phyloP scores from a whole-genome alignment of 192 early-diverging fungal species.

The Backusella tuberculispora region DNA sequence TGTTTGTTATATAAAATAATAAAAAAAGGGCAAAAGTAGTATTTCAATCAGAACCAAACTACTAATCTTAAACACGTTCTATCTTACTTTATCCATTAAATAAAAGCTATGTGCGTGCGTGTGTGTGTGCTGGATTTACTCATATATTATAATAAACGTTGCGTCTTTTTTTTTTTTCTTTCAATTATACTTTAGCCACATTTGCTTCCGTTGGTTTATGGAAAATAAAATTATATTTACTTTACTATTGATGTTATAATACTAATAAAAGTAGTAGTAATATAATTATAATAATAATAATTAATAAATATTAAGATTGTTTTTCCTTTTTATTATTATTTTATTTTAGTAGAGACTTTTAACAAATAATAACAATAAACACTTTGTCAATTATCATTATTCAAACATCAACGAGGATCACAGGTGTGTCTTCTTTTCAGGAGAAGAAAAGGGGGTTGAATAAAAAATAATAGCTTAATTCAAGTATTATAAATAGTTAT shows the following conservation, averaged over 20 bases:
- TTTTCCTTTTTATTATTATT: neutral
- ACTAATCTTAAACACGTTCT: neutral
- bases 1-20: neutral
- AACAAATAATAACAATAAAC: neutral
- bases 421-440: neutral
- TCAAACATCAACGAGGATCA: slow-evolving; percentile 7
- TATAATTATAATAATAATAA: neutral
- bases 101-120: too few relatives aligned
- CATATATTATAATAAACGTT: too few relatives aligned
- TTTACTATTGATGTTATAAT: neutral
- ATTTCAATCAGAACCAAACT: neutral
- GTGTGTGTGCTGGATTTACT: too few relatives aligned
- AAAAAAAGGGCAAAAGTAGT: neutral
- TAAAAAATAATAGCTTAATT: slow-evolving; percentile 11
- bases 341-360: slow-evolving; percentile 9
- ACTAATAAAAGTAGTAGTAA: neutral
- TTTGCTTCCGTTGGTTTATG: too few relatives aligned
- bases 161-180: too few relatives aligned
- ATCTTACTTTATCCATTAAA: neutral
- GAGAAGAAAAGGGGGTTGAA: neutral
- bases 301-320: neutral
- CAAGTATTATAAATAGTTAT: too few relatives aligned
- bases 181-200: too few relatives aligned
- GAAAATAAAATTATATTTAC: too few relatives aligned
- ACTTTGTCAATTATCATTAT: slow-evolving; percentile 9